These are phyloP conservation scores for Sporodiniella umbellata DNA, from an alignment of 371 early-diverging fungal species.

Conservation along the genomic window DNA sequence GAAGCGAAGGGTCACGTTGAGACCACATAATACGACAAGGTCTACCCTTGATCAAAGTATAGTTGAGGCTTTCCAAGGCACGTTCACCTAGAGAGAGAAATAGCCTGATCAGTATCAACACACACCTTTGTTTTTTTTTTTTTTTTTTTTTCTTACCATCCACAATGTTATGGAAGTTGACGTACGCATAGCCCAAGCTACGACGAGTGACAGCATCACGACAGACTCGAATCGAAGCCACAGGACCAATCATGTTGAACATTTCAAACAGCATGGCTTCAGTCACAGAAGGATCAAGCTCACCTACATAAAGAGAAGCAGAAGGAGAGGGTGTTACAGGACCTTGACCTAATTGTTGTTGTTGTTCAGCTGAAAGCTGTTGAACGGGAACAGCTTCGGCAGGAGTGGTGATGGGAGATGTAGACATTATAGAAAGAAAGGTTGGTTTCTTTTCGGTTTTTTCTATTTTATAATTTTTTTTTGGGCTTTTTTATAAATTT, in stretches of 20 bases:
- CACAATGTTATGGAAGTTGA: conserved; percentile 86
- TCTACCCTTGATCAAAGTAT: conserved; percentile 89
- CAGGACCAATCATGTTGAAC: conserved; percentile 94
- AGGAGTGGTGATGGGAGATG: conserved; percentile 50
- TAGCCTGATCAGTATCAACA: no score
- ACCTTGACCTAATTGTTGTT: conserved; percentile 60
- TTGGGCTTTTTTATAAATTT: conserved; percentile 36
- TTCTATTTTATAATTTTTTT: conserved; percentile 47
- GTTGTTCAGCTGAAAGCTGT: conserved; percentile 55
- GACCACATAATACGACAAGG: conserved; percentile 99
- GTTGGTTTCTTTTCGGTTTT: conserved; percentile 40
- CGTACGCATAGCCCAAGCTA: conserved; percentile 97
- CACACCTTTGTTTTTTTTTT: no score
- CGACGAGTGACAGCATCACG: conserved; percentile 97
- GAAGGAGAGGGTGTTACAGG: conserved; percentile 52
- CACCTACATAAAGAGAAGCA: conserved; percentile 88
- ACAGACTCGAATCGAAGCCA: conserved; percentile 97
- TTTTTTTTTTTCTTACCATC: conserved; percentile 62
- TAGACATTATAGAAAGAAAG: conserved; percentile 42
- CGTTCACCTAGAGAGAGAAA: conserved; percentile 84
- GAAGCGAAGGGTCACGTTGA: conserved; percentile 96
- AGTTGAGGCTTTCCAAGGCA: conserved; percentile 94
- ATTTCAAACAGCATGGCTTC: conserved; percentile 97
- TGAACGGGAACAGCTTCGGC: conserved; percentile 45
- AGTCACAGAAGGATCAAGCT: conserved; percentile 91